These are phyloP conservation scores for Flaveria ramosissima DNA, from an alignment of 129 eudicot species.

Conservation along the genomic window DNA sequence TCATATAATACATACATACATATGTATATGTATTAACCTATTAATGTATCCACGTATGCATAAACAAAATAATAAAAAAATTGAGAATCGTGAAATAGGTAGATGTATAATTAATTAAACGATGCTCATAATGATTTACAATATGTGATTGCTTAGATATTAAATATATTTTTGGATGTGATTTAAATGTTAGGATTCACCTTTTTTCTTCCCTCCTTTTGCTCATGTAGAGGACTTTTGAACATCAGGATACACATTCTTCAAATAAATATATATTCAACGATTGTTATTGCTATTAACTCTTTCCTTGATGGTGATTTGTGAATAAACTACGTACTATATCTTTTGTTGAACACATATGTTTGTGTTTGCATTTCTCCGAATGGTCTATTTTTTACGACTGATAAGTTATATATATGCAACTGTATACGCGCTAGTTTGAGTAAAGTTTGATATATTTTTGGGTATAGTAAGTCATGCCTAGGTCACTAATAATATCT, in stretches of 20 bases:
- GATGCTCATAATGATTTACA: neutral
- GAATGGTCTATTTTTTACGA: neutral
- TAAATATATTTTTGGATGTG: conserved; percentile 16
- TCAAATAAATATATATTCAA: conserved; percentile 17
- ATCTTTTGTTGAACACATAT: conserved; percentile 21
- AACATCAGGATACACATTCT: neutral
- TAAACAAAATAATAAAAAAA: no score
- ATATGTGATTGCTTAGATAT: conserved; percentile 16
- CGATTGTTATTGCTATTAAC: conserved; percentile 23
- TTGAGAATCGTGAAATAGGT: no score
- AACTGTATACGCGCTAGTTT: neutral
- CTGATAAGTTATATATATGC: no score
- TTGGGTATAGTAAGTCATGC: neutral
- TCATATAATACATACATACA: no score
- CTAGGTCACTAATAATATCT: neutral
- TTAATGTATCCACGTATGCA: no score
- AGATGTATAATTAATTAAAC: neutral
- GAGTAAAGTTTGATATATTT: neutral
- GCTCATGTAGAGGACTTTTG: conserved; percentile 39
- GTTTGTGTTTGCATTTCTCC: neutral
- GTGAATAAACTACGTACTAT: conserved; percentile 15
- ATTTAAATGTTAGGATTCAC: conserved; percentile 22
- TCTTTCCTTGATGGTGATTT: conserved; percentile 36
- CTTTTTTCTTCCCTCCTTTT: conserved; percentile 37
- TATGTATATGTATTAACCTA: no score